Evolutionary conservation across 2,329 filamentous ascomycete species (phyloP).

Genomic region (Phaeosphaeriaceae sp.): DNA sequence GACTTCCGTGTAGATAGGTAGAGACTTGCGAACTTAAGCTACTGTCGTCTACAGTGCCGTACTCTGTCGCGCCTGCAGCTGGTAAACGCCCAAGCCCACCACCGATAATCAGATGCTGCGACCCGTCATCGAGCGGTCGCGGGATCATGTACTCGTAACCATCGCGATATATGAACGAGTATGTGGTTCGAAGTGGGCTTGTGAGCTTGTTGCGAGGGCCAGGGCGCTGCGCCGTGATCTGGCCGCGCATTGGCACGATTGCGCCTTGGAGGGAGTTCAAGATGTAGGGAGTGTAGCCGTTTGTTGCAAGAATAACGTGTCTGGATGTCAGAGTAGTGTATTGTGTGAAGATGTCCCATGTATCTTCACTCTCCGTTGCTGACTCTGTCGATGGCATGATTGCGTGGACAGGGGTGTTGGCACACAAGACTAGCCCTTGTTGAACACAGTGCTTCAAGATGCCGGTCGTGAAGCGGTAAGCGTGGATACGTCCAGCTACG

Average conservation of each 20-base stretch:
- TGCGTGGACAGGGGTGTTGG: conserved; percentile 36
- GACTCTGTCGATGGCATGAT: conserved; percentile 13
- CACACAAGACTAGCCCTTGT: conserved; percentile 35
- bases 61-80: conserved; percentile 56
- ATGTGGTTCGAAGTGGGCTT: conserved; percentile 58
- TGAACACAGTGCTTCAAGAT: conserved; percentile 34
- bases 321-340: conserved; percentile 21
- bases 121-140: conserved; percentile 48
- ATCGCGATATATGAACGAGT: conserved; percentile 66
- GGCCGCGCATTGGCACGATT: conserved; percentile 51
- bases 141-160: conserved; percentile 74
- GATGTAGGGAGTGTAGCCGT: conserved; percentile 44
- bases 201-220: conserved; percentile 47
- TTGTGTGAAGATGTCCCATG: conserved; percentile 30
- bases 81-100: conserved; percentile 60
- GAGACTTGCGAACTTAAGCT: conserved; percentile 59
- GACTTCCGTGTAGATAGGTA: conserved; percentile 53
- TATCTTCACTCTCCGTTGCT: background rate
- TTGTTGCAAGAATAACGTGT: conserved; percentile 42
- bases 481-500: conserved; percentile 39
- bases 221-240: conserved; percentile 49
- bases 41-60: conserved; percentile 65
- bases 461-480: conserved; percentile 40
- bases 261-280: conserved; percentile 45
- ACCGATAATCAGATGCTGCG: conserved; percentile 67